Base-by-base conservation (phyloP, 768 basidiomycete genomes). In the Favolaschia claudopus region DNA sequence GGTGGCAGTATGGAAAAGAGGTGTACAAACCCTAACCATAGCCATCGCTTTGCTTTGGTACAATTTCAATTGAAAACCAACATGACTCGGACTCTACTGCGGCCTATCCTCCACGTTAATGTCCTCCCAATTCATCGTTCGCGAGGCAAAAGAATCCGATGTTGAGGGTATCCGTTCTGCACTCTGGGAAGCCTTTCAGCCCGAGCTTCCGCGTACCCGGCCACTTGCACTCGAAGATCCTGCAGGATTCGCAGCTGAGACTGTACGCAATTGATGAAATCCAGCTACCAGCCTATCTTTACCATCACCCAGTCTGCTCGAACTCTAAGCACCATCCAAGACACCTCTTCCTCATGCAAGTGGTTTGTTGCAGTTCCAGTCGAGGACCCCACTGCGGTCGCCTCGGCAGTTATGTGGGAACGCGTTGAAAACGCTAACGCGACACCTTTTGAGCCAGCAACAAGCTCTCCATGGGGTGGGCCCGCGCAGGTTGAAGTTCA, bases 141-240 rank as follows among this genome's bases (percentile, higher is more conserved):
- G n/a, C n/a, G n/a, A n/a, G n/a, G 29, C 46, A 32, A 8, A 12
- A 27, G 42, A 44, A 28, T 5, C 1, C 42, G 42, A 44, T 28
- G 42, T 44, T 28, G 42, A 44, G 29, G 25, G 42, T 28, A 44
- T 44, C 13, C 42, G 42, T 28, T 15, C 32, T 29, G 44, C 44
- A 24, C 44, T 45, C 44, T 45, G 44, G 44, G 44, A 45, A 29
- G 44, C 28, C 5, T 45, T 45, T 29, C 44, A 45, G 28, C 44
- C 28, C n/a, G 44, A 45, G 25, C 42, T 44, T 28, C 42, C 42
- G 42, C 42, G 42, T 28, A 44, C 42, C 6, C 42, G 44, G 6
- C 44, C 27, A 7, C 44, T 29, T n/a, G 44, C 44, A 19, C 44
- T 45, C 44, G 17, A 45, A 13, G 44, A 45, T 19, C 44, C 44